Base-by-base conservation (phyloP, 2,329 filamentous ascomycete genomes). In the Lasiodiplodia theobromae region DNA sequence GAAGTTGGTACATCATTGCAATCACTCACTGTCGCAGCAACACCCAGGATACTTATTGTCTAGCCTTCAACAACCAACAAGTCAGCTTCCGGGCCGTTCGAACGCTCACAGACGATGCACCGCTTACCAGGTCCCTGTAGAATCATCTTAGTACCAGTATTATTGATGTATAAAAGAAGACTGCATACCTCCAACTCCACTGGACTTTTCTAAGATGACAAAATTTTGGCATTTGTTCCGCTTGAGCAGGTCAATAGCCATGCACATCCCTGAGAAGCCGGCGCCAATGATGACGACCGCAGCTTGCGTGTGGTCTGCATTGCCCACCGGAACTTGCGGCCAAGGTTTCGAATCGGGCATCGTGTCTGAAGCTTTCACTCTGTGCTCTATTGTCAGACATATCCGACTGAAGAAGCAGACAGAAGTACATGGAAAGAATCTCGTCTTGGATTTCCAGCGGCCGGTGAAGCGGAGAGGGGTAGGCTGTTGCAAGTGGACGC, bases 31-130 rank as follows among this genome's bases (percentile, higher is more conserved):
- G 73, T 86, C 86, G 70, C 85, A 87, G 71, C 84, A 86, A 71
- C 84, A 86, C 7, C 83, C 86, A 2, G 85, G 86, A 71, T 87
- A 89, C 68, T 83, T 84, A 73, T 88, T 87, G 71, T 88, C 86
- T 60, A 78, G 78, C 53, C 49, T 66, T 57, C 5, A 57, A 7
- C 7, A 23, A 8, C 21, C 37, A 14, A 3, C 5, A 38, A 37
- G 14, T 63, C 2, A 63, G 40, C 44, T 51, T 51, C 18, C 18
- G 11, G 2, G 12, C 28, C 10, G 6, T 25, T 6, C 16, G 8
- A 2, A 21, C 11, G 23, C 25, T 21, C 16, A 34, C 37, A 11
- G 23, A 16, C 11, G 12, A 11, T 10, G 21, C 4, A 14, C 3
- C 5, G 47, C 60, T 52, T 25, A 64, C 60, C 60, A 64, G 38